Conservation (phyloP, 1,284 basidiomycete genomes). For the Apiotrichum gamsii region DNA sequence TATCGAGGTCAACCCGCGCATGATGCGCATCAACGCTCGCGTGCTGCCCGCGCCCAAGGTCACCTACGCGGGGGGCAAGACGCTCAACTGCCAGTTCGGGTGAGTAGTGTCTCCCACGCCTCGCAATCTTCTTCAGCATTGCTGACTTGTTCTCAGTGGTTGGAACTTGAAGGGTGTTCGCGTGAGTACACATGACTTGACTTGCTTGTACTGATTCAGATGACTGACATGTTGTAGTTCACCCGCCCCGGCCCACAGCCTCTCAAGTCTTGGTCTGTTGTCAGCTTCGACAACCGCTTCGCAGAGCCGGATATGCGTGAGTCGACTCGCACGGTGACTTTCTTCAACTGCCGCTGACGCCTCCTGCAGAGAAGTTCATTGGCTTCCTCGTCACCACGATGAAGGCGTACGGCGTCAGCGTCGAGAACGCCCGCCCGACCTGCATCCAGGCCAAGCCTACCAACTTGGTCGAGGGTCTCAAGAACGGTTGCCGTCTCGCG, state of each 20-base stretch:
- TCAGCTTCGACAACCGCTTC: conserved; percentile 32
- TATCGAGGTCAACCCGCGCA: conserved; percentile 37
- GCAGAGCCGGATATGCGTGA: conserved; percentile 18
- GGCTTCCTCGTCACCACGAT: not conserved
- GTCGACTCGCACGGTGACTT: not conserved
- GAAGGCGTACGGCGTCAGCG: conserved; percentile 19
- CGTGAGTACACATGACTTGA: not conserved
- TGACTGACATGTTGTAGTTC: conserved; percentile 29
- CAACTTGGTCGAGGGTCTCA: conserved; percentile 8
- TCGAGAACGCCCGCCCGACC: conserved; percentile 26
- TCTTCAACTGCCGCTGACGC: not conserved
- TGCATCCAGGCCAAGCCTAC: conserved; percentile 3
- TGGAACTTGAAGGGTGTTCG: conserved; percentile 23
- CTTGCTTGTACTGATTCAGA: not conserved
- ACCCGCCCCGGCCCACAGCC: conserved; percentile 26
- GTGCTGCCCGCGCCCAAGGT: conserved; percentile 42
- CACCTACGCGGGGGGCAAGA: conserved; percentile 31
- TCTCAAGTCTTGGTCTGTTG: conserved; percentile 44
- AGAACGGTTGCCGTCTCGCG: conserved; percentile 27
- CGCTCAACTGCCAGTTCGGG: conserved; percentile 25
- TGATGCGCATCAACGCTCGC: conserved; percentile 42
- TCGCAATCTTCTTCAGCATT: too few species aligned
- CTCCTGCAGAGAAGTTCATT: conserved; percentile 25
- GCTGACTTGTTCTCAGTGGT: conserved; percentile 15
- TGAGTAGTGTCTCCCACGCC: too few species aligned